Evolutionary conservation across 2,329 filamentous ascomycete species (phyloP), one percentile per base, ranked within the genome.

Genomic region (Colletotrichum gigasporum): DNA sequence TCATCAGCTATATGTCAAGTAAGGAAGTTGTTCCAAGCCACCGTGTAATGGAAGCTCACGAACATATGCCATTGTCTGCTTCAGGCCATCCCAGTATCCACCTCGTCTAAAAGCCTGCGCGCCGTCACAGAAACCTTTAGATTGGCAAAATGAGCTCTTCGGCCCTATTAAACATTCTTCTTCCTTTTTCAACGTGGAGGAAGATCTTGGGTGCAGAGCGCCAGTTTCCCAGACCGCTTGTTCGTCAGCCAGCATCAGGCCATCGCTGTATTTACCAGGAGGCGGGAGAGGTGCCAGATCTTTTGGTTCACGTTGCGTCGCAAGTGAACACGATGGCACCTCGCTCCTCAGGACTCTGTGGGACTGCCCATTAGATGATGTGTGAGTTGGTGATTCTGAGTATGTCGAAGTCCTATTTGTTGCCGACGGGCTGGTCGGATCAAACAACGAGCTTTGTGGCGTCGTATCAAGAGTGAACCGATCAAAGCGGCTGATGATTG

Each of bases 111-210:
- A 81, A 3, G 68, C 69, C n/a, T 72, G 72, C 6, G 79, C 78
- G 1, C 79, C 79, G 6, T 73, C 63, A 66, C 80, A 82, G 48
- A 81, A 75, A 0, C 79, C 77, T 9, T 73, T 74, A 16, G 77
- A 63, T 26, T 70, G 69, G 44, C 74, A 70, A 32, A 79, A 75
- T 2, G 74, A 78, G 66, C 77, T 80, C 14, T 73, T 71, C 0
- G 74, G 65, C 0, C 76, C 75, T 24, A 82, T 67, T 2, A 54
- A 39, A 37, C 65, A 60, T 5, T 61, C 52, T 8, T 64, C 52
- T 7, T 61, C 65, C 5, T 45, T 57, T 2, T 34, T 16, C 30
- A 20, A 16, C 4, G 45, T 45, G 12, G 64, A 67, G 7, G 39
- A 9, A 3, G 51, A 3, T 18, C 28, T 41, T 35, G 30, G 8